phyloP scores from a whole-genome alignment of 2,329 filamentous ascomycete genomes.

The Aspergillus quadrilineatus region DNA sequence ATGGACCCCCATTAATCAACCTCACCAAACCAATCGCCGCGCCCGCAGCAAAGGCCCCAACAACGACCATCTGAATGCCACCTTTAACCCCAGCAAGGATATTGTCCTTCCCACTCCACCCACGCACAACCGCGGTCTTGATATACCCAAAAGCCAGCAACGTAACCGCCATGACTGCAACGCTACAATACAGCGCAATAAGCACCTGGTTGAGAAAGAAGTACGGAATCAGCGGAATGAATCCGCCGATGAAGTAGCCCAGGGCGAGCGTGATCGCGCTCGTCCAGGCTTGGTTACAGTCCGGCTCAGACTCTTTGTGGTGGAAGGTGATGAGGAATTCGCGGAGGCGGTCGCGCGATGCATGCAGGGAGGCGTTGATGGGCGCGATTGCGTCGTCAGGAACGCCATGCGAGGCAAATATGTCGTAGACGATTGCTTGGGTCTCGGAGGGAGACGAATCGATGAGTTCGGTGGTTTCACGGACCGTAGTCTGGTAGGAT shows the following conservation, averaged over 20 bases:
- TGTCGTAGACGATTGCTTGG: slow-evolving; percentile 39
- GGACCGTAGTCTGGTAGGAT: slow-evolving; percentile 47
- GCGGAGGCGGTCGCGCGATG: slow-evolving; percentile 40
- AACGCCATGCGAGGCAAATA: slow-evolving; percentile 44
- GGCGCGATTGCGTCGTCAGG: slow-evolving; percentile 35
- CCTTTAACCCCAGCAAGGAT: slow-evolving; percentile 57
- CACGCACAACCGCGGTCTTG: slow-evolving; percentile 48
- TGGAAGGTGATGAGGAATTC: slow-evolving; percentile 52
- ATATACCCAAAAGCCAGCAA: slow-evolving; percentile 44
- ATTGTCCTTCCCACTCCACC: slow-evolving; percentile 47
- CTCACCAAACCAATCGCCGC: slow-evolving; percentile 65
- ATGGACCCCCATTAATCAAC: slow-evolving; percentile 42
- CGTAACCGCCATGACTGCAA: slow-evolving; percentile 44
- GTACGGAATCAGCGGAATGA: slow-evolving; percentile 71
- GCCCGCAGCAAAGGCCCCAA: slow-evolving; percentile 65
- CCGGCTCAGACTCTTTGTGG: slow-evolving; percentile 46
- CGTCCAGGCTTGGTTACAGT: slow-evolving; percentile 47
- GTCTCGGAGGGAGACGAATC: slow-evolving; percentile 39
- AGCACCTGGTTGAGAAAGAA: slow-evolving; percentile 55
- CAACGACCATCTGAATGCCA: slow-evolving; percentile 63
- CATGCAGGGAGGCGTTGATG: slow-evolving; percentile 38
- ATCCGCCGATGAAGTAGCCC: slow-evolving; percentile 68
- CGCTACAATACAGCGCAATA: slow-evolving; percentile 51
- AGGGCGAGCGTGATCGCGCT: slow-evolving; percentile 66
- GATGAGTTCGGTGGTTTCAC: slow-evolving; percentile 45